Evolutionary conservation across 2,329 filamentous ascomycete species (phyloP).

Genomic region (Fusarium xyrophilum): DNA sequence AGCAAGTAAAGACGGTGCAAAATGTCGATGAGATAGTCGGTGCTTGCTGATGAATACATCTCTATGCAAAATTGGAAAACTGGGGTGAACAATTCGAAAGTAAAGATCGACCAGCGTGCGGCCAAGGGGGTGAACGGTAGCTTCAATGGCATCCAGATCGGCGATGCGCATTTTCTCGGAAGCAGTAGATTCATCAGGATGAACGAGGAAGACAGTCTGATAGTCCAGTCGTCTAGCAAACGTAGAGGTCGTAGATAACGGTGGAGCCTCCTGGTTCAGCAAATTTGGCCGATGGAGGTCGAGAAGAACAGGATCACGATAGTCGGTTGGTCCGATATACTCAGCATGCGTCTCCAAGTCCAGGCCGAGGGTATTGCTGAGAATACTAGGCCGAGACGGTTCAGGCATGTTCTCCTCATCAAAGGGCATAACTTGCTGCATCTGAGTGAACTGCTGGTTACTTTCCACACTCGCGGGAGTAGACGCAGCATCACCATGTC

Average conservation of each 20-base stretch:
- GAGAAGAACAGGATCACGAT: conserved; percentile 64
- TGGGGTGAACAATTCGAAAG: conserved; percentile 67
- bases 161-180: conserved; percentile 51
- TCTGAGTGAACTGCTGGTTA: conserved; percentile 25
- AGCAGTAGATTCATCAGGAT: conserved; percentile 46
- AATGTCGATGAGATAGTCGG: conserved; percentile 61
- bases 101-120: conserved; percentile 70
- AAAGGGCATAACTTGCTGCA: conserved; percentile 24
- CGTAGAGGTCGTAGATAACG: conserved; percentile 17
- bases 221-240: conserved; percentile 47
- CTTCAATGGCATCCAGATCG: conserved; percentile 62
- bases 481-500: conserved; percentile 37
- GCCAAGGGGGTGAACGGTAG: conserved; percentile 68
- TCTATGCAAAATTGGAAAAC: conserved; percentile 66
- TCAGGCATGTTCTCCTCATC: conserved; percentile 29
- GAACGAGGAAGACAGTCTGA: conserved; percentile 47
- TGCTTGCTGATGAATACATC: conserved; percentile 69
- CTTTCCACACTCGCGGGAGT: conserved; percentile 38
- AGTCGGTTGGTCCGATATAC: conserved; percentile 66
- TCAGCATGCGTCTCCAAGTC: conserved; percentile 66
- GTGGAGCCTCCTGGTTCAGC: conserved; percentile 15
- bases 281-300: conserved; percentile 62
- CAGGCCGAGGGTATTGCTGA: conserved; percentile 58
- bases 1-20: conserved; percentile 65
- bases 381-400: conserved; percentile 41